Conservation (phyloP, 1,284 basidiomycete species). For the Limonomyces culmigenus region DNA sequence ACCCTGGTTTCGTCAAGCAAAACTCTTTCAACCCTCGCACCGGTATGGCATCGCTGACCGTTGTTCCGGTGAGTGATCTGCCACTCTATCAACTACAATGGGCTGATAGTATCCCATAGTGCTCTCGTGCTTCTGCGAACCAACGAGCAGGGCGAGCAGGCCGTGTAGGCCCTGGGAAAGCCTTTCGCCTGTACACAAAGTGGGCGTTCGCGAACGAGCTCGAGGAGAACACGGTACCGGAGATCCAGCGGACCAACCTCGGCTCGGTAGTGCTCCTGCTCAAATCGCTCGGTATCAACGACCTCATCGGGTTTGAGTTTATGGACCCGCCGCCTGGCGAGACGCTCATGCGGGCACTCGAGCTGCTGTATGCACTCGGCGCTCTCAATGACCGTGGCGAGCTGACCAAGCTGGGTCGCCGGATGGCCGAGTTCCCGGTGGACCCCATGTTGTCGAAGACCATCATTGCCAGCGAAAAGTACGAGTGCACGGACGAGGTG, state of each 20-base stretch:
- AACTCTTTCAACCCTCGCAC: conserved; percentile 94
- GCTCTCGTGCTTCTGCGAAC: conserved; percentile 92
- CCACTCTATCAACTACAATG: conserved; percentile 1
- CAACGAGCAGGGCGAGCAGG: conserved; percentile 95
- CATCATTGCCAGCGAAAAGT: conserved; percentile 90
- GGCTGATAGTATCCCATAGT: conserved; percentile 28
- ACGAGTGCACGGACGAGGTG: conserved; percentile 93
- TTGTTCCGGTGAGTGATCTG: conserved; percentile 62
- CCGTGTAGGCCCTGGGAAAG: conserved; percentile 95
- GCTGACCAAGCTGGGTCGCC: conserved; percentile 84
- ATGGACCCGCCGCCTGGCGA: conserved; percentile 98
- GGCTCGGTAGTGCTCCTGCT: conserved; percentile 92
- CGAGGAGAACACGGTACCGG: conserved; percentile 92
- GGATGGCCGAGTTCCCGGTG: conserved; percentile 98
- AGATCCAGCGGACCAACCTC: conserved; percentile 95
- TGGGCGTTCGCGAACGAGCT: conserved; percentile 92
- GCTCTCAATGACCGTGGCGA: conserved; percentile 95
- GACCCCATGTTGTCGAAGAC: conserved; percentile 96
- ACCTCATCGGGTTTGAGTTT: conserved; percentile 97
- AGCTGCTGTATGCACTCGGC: conserved; percentile 88
- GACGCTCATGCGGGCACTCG: conserved; percentile 91
- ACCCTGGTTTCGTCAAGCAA: conserved; percentile 96
- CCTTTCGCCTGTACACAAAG: conserved; percentile 94
- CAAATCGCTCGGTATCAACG: conserved; percentile 94
- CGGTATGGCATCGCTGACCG: conserved; percentile 89